Evolutionary conservation across 179 eudicot species (phyloP), one percentile per base, ranked within the genome.

Genomic region (Vitellaria paradoxa): DNA sequence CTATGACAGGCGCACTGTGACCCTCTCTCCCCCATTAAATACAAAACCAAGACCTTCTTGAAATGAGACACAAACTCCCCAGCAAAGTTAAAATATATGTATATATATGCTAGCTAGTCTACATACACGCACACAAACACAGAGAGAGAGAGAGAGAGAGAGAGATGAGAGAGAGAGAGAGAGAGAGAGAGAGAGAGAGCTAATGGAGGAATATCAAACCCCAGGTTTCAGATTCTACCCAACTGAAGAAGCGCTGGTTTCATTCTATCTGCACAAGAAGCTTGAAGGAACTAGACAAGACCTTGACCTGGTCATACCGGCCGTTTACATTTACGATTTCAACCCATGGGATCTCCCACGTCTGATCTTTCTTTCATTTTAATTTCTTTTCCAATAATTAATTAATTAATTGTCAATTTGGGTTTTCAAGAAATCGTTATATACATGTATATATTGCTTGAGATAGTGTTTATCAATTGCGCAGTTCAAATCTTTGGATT

Each of bases 321-420:
- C 52, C 21, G 62, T 71, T 46, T 71, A 53, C 62, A 71, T 71
- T 47, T 71, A 71, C 53, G 37, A 69, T 0, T 69, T 47, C 59
- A 69, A 69, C n/a, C 73, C 73, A 12, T 49, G 73, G 73, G 73
- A 69, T 69, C 73, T 69, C 53, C 40, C 73, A 69, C 73, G 73
- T 49, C 21, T 21, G 59, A 11, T 47, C 40, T 49, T 12, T 26
- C 37, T 9, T 11, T 5, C 47, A 10, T 47, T 20, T 46, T 20
- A 20, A 3, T 4, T 45, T n/a, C 37, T 68, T 18, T 66, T 66
- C 14, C 8, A 9, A 6, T 66, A 40, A 45, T 40, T 50, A 50
- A 50, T 49, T 49, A 49, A 12, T 4, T 50, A 12, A 50, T 67
- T 45, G 8, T n/a, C 21, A 1, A 26, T 7, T 26, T 30, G 8